Evolutionary conservation across 306 rosid genomes (phyloP), one percentile per base, ranked within the genome.

Genomic region (Gleditsia sinensis): DNA sequence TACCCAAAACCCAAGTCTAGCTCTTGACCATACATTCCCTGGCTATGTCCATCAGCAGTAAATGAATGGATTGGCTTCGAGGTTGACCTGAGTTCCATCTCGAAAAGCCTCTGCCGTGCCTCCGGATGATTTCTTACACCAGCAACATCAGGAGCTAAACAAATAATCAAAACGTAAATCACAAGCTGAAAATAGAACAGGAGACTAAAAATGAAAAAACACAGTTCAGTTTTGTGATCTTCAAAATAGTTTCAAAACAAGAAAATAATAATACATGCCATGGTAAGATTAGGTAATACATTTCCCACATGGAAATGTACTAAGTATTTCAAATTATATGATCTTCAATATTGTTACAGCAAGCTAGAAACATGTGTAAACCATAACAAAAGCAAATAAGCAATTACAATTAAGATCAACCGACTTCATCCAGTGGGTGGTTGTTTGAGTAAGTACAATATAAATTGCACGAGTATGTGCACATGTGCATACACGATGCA

Each of bases 1-100:
- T 87, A 87, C 76, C 97, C 92, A 50, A 92, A 90, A 45, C 96
- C 89, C 93, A 88, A 73, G 88, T 88, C 96, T 55, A 94, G 89
- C 89, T 88, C 98, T 68, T 86, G 91, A 67, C 89, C 85, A 8
- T 77, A 76, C 67, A 76, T 77, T 81, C 88, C 88, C 28, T 80
- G 91, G 42, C 82, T 78, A 56, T 74, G 93, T 23, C 90, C 87
- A 3, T 87, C 51, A 19, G 51, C 62, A 23, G 87, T 71, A 69
- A 82, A 80, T 3, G 83, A 83, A 23, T 59, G 86, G 43, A 56
- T 67, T 75, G 68, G 78, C 78, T 89, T 89, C 11, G 89, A 19
- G 7, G 87, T 89, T 59, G 89, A 43, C 82, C 97, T 85, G n/a
- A 85, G 82, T 64, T 91, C 99, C 98, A 92, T 89, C 86, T 89